Percentiles rank a stretch among this genome's conserved stretches.
Evolutionary conservation across 2,329 filamentous ascomycete genomes (phyloP).

Genomic region (Ploettnerulaceae sp.): DNA sequence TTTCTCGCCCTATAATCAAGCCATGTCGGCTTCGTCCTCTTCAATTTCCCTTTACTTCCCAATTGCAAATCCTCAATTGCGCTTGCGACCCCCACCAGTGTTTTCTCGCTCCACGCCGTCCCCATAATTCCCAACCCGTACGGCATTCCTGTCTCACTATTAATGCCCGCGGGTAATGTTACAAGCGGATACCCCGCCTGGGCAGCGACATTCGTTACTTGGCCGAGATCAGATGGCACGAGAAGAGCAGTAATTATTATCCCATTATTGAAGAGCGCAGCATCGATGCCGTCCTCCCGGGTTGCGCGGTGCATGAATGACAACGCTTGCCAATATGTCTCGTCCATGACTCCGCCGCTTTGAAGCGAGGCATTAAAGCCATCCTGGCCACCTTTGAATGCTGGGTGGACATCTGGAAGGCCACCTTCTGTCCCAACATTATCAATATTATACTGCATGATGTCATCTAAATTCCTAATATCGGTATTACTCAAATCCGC

Average conservation of each 20-base stretch:
- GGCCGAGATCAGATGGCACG: constrained; percentile 63
- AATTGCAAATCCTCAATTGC: constrained; percentile 57
- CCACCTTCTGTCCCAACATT: constrained; percentile 66
- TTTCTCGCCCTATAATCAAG: constrained; percentile 8
- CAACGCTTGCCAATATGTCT: constrained; percentile 64
- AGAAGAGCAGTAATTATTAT: constrained; percentile 55
- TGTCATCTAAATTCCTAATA: constrained; percentile 56
- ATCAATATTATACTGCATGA: constrained; percentile 56
- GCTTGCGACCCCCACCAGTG: constrained; percentile 55
- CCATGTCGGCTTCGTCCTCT: constrained; percentile 49
- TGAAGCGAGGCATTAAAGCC: constrained; percentile 59
- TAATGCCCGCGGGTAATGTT: constrained; percentile 59
- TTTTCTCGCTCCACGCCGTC: constrained; percentile 56
- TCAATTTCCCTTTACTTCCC: constrained; percentile 39
- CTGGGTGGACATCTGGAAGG: constrained; percentile 53
- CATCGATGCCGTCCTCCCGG: constrained; percentile 64
- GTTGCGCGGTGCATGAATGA: constrained; percentile 53
- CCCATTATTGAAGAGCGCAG: constrained; percentile 49
- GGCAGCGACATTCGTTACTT: constrained; percentile 64
- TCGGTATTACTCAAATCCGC: constrained; percentile 53
- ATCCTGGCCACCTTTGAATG: constrained; percentile 67
- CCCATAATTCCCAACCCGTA: constrained; percentile 56
- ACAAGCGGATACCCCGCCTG: constrained; percentile 73
- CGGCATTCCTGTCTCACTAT: constrained; percentile 51
- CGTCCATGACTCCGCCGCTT: constrained; percentile 55